A percentile compares a stretch with the other conserved stretches of the same genome.
Evolutionary conservation across 2,329 filamentous ascomycete species (phyloP).

Genomic region (Camptophora hylomeconis): DNA sequence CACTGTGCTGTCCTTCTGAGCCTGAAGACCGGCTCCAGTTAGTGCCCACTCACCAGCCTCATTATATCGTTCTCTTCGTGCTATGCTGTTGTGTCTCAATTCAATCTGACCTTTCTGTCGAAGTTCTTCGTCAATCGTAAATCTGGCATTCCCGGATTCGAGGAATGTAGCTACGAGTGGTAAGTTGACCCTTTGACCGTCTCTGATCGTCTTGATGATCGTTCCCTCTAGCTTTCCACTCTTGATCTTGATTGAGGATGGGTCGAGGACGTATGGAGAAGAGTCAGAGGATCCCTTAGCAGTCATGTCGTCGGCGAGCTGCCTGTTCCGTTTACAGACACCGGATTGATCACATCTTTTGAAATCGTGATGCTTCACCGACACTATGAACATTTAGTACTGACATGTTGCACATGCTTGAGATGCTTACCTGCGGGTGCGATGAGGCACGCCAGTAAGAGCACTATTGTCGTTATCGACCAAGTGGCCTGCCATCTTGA

Average conservation of each 20-base stretch:
- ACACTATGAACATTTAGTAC: constrained; percentile 38
- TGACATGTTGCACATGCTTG: constrained; percentile 1
- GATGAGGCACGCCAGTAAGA: constrained; percentile 48
- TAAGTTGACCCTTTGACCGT: constrained; percentile 58
- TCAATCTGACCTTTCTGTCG: constrained; percentile 80
- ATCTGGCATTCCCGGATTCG: constrained; percentile 73
- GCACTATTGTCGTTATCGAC: constrained; percentile 43
- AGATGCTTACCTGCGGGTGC: constrained; percentile 47
- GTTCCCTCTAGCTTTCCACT: constrained; percentile 67
- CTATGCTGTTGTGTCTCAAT: constrained; percentile 69
- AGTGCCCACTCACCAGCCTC: constrained; percentile 78
- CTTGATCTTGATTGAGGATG: constrained; percentile 60
- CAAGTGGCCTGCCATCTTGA: constrained; percentile 9
- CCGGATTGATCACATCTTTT: constrained; percentile 93
- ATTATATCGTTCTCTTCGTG: constrained; percentile 86
- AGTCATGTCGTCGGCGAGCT: constrained; percentile 66
- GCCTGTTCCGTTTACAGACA: constrained; percentile 92
- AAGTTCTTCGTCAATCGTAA: constrained; percentile 84
- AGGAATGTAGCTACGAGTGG: constrained; percentile 81
- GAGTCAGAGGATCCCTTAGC: constrained; percentile 55
- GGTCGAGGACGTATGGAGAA: constrained; percentile 66
- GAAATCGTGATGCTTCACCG: constrained; percentile 93
- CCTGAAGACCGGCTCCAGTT: constrained; percentile 58
- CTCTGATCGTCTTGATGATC: constrained; percentile 65
- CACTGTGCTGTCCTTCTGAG: constrained; percentile 59